A percentile compares a stretch with the other conserved stretches of the same genome.
These are phyloP conservation scores for Rosellinia necatrix DNA, from an alignment of 2,329 filamentous ascomycete genomes.

Conservation along the genomic window DNA sequence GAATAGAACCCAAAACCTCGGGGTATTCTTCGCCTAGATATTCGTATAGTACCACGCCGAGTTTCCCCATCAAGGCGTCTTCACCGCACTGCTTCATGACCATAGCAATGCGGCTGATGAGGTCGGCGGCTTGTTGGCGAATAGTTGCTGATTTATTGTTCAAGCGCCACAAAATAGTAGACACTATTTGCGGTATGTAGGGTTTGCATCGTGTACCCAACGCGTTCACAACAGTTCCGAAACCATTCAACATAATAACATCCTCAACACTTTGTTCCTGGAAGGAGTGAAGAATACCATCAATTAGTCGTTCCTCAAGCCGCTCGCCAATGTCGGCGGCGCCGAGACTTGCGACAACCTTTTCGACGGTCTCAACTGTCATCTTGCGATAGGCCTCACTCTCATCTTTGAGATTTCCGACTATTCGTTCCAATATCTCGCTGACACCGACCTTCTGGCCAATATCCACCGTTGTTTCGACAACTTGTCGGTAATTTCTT, in stretches of 20 bases:
- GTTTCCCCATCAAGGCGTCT: constrained; percentile 92
- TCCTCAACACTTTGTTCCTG: constrained; percentile 98
- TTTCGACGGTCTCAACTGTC: constrained; percentile 98
- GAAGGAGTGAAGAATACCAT: constrained; percentile 94
- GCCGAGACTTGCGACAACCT: constrained; percentile 89
- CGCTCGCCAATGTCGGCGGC: constrained; percentile 93
- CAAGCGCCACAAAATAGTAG: constrained; percentile 91
- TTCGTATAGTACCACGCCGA: constrained; percentile 93
- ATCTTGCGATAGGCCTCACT: constrained; percentile 98
- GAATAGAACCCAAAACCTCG: constrained; percentile 93
- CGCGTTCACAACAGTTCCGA: constrained; percentile 96
- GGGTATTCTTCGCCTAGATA: constrained; percentile 98
- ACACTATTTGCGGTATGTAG: constrained; percentile 95
- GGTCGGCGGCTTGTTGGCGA: constrained; percentile 92
- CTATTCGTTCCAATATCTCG: constrained; percentile 91
- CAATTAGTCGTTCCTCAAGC: constrained; percentile 89
- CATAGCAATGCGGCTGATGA: constrained; percentile 96
- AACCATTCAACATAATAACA: constrained; percentile 93
- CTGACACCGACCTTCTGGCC: constrained; percentile 97
- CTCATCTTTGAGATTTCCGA: constrained; percentile 96
- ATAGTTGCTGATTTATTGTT: constrained; percentile 99
- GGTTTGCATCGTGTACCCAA: constrained; percentile 92
- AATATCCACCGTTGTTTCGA: constrained; percentile 96
- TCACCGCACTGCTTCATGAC: constrained; percentile 99
- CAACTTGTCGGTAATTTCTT: constrained; percentile 95